Percentiles rank a stretch among this genome's conserved stretches.
Conservation (phyloP, 2,329 filamentous ascomycete genomes). For the Phoma sp. region DNA sequence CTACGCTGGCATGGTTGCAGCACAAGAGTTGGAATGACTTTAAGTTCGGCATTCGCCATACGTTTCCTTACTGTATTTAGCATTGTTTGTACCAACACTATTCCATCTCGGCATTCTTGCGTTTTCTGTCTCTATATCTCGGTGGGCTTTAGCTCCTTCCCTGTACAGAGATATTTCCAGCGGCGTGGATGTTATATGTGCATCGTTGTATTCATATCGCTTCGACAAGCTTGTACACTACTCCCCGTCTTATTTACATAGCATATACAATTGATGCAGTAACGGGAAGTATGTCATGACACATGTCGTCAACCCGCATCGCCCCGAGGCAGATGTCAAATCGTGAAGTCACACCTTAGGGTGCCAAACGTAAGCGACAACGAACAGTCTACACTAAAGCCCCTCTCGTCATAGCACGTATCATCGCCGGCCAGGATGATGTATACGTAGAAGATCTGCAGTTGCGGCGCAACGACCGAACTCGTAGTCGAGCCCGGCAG, state of each 20-base stretch:
- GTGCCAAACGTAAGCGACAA: neutral
- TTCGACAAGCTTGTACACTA: neutral
- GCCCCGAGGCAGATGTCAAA: constrained; percentile 7
- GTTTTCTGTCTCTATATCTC: neutral
- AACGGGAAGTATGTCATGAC: neutral
- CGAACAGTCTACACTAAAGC: constrained; percentile 18
- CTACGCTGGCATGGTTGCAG: constrained; percentile 46
- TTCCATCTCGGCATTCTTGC: neutral
- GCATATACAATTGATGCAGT: neutral
- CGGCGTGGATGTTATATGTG: neutral
- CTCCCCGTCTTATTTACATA: neutral
- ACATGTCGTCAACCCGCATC: neutral
- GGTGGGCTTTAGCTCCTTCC: constrained; percentile 3
- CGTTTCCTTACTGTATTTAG: neutral
- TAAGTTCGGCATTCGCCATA: neutral
- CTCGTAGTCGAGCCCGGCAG: constrained; percentile 26
- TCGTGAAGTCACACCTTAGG: constrained; percentile 5
- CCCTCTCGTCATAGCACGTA: constrained; percentile 34
- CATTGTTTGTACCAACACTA: neutral
- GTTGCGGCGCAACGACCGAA: constrained; percentile 26
- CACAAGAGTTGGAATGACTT: constrained; percentile 42
- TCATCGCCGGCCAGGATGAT: constrained; percentile 17
- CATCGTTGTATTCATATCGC: neutral
- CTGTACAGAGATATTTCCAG: neutral
- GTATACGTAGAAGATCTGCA: constrained; percentile 24